A percentile compares a stretch with the other conserved stretches of the same genome.
Conservation (phyloP, 345 rosid genomes). For the Populus euphratica region DNA sequence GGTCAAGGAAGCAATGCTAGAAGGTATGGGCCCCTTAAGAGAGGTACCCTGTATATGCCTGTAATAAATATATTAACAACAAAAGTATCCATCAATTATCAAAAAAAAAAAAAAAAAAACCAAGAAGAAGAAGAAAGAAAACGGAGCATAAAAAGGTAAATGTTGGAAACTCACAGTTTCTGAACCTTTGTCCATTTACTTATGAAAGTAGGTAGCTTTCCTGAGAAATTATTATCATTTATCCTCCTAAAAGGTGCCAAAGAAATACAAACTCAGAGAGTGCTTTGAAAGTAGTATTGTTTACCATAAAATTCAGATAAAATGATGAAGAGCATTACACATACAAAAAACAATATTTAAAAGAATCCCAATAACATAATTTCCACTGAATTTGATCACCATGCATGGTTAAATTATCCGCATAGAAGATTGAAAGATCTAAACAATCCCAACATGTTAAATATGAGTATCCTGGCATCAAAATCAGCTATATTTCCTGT, state of each 20-base stretch:
- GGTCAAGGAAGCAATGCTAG: conserved; percentile 56
- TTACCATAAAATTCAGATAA: background rate
- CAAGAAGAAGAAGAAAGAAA: background rate
- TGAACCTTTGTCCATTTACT: conserved; percentile 53
- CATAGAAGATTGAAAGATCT: background rate
- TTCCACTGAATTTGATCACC: background rate
- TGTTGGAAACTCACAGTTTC: conserved; percentile 56
- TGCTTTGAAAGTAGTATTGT: background rate
- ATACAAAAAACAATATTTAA: background rate
- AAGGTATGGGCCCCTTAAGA: conserved; percentile 78
- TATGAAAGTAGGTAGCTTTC: conserved; percentile 63
- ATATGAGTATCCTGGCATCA: background rate
- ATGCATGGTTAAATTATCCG: background rate
- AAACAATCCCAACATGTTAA: background rate
- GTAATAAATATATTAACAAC: conserved; percentile 9
- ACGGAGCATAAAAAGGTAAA: background rate
- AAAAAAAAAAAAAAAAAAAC: background rate
- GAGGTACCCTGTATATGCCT: conserved; percentile 77
- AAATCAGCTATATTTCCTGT: background rate
- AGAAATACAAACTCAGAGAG: conserved; percentile 11
- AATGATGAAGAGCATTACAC: background rate
- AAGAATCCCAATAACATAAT: background rate
- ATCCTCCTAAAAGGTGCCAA: conserved; percentile 50
- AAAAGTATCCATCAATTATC: background rate
- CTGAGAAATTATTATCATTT: conserved; percentile 66